Evolutionary conservation across 352 stramenopile genomes (phyloP), one percentile per base, ranked within the genome.

Genomic region (Globisporangium canariense): DNA sequence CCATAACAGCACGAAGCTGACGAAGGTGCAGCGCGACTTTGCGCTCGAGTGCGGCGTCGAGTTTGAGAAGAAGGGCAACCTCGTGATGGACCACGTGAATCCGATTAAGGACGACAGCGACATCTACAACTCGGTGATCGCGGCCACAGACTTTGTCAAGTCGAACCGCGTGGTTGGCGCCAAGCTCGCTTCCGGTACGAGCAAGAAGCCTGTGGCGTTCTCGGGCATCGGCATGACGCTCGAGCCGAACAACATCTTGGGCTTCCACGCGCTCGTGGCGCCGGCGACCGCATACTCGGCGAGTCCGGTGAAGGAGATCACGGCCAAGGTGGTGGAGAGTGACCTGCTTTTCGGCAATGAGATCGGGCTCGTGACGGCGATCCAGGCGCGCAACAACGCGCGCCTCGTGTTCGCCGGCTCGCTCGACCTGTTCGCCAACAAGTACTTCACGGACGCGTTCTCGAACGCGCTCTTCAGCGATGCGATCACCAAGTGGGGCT

Each of bases 301-400:
- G 36, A 89, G 84, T 64, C 79, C 83, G 13, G 83, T 86, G 32
- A 94, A 96, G 69, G 71, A 75, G 58, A 87, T 88, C 70, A 86
- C 77, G 34, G 62, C 72, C 60, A 78, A 86, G 71, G 61, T 90
- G 53, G 65, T 82, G 58, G 62, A 78, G 71, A 78, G 80, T 62
- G 79, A 90, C 62, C 55, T 91, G 61, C 71, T 88, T 11, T 91
- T 89, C 52, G 80, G 81, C 58, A 83, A 88, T 58, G 73, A 90
- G 66, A 89, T 96, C 53, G 83, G 82, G 2, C 76, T 96, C 49
- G 86, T 97, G 34, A 89, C 81, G 9, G 89, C 81, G n/a, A 75
- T 96, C 11, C 92, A 97, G 70, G 88, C 69, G 14, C 89, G 91
- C 57, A 97, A 96, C 81, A 98, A 98, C 60, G 90, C 91, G 18